Evolutionary conservation across 306 rosid species (phyloP).

Genomic region (Dryas drummondii): DNA sequence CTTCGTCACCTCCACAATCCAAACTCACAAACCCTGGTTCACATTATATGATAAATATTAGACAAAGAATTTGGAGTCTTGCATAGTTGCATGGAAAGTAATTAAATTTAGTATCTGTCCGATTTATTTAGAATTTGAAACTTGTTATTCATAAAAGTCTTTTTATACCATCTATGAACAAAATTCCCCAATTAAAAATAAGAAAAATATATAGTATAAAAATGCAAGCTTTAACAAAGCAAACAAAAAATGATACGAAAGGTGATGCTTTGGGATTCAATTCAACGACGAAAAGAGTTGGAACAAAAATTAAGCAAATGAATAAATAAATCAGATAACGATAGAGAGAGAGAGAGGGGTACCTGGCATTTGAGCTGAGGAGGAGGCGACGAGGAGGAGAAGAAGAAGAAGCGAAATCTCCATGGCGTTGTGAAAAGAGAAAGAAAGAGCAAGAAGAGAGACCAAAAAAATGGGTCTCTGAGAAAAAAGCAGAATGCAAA

Average conservation of each 20-base stretch:
- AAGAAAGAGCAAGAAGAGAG: constrained; percentile 1
- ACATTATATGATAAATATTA: neutral
- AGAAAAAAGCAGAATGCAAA: neutral
- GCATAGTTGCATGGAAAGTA: constrained; percentile 10
- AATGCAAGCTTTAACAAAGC: neutral
- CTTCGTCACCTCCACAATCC: constrained; percentile 85
- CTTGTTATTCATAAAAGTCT: neutral
- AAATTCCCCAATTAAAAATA: neutral
- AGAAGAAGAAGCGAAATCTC: constrained; percentile 40
- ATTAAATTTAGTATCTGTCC: neutral
- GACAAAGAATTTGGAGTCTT: neutral
- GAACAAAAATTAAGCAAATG: neutral
- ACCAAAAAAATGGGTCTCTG: constrained; percentile 37
- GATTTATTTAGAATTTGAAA: neutral
- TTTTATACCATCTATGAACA: neutral
- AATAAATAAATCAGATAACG: neutral
- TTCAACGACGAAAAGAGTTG: neutral
- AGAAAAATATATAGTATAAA: constrained; percentile 2
- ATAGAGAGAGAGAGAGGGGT: constrained; percentile 17
- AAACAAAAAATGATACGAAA: neutral
- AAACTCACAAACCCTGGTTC: constrained; percentile 82
- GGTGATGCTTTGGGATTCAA: neutral
- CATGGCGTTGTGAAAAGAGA: constrained; percentile 42
- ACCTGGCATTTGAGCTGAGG: constrained; percentile 86
- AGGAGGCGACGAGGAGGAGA: constrained; percentile 34